Percentiles rank a stretch among this genome's conserved stretches.
These are phyloP conservation scores for Phenoliferia sp. DNA, from an alignment of 1,284 basidiomycete species.

Conservation along the genomic window DNA sequence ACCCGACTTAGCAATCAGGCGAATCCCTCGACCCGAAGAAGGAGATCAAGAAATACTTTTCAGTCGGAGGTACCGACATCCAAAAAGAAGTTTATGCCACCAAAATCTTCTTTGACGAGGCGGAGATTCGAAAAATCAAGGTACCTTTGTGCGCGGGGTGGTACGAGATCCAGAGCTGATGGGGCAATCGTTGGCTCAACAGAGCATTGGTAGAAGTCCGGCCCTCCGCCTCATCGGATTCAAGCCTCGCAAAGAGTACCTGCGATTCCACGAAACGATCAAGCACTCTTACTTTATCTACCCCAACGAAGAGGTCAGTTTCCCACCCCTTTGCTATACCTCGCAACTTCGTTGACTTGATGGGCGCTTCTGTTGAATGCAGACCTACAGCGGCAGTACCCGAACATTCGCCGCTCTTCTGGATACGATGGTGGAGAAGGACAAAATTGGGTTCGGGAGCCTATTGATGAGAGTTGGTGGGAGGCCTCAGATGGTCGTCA, in stretches of 20 bases:
- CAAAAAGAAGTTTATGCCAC: slow-evolving; percentile 17
- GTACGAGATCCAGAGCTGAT: slow-evolving; percentile 4
- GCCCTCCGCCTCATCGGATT: slow-evolving; percentile 89
- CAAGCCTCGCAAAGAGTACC: slow-evolving; percentile 55
- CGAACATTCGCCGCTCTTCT: slow-evolving; percentile 85
- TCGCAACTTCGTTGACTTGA: neutral
- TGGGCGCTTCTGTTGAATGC: neutral
- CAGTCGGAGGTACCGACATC: slow-evolving; percentile 35
- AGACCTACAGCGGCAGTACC: slow-evolving; percentile 83
- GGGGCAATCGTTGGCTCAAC: neutral
- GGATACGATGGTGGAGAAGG: slow-evolving; percentile 72
- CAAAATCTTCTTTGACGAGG: slow-evolving; percentile 76
- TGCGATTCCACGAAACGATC: slow-evolving; percentile 80
- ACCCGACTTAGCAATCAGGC: slow-evolving; percentile 20
- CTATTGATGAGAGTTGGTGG: slow-evolving; percentile 67
- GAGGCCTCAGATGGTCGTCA: slow-evolving; percentile 72
- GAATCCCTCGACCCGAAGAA: slow-evolving; percentile 33
- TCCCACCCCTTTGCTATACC: neutral
- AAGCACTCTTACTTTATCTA: slow-evolving; percentile 90
- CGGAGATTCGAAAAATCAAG: slow-evolving; percentile 75
- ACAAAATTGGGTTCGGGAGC: slow-evolving; percentile 74
- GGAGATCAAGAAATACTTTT: slow-evolving; percentile 43
- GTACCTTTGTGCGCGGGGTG: slow-evolving; percentile 6
- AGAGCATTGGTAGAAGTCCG: slow-evolving; percentile 32
- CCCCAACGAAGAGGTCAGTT: slow-evolving; percentile 75